Conservation (phyloP, 2,329 filamentous ascomycete genomes). For the Metarhizium robertsii region DNA sequence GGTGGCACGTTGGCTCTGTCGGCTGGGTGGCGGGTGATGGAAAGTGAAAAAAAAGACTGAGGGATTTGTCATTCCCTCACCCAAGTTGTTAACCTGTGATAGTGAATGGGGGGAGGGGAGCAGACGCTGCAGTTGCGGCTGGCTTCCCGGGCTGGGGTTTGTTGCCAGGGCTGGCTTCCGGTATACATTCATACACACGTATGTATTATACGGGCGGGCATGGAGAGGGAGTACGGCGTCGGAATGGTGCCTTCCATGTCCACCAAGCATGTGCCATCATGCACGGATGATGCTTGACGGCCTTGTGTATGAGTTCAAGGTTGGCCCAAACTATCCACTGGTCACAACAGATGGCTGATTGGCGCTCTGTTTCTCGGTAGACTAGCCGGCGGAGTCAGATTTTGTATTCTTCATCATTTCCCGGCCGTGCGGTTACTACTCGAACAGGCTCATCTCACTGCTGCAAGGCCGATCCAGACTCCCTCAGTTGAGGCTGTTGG, state of each 20-base stretch:
- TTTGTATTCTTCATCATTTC: constrained; percentile 4
- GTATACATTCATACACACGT: not conserved
- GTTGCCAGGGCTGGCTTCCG: not conserved
- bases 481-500: constrained; percentile 5
- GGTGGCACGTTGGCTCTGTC: not conserved
- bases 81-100: not conserved
- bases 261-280: not conserved
- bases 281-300: not conserved
- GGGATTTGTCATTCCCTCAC: not conserved
- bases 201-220: not conserved
- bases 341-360: constrained; percentile 1
- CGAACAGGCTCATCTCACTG: constrained; percentile 1
- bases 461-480: constrained; percentile 3
- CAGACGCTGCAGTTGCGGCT: not conserved
- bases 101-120: not conserved
- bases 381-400: not conserved
- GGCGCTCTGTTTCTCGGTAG: constrained; percentile 5
- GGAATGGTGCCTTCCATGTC: not conserved
- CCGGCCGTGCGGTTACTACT: constrained; percentile 4
- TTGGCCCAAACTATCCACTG: not conserved
- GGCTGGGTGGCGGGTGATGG: not conserved
- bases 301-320: not conserved
- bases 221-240: too few relatives aligned
- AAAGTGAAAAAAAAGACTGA: not conserved
- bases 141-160: not conserved